A percentile compares a stretch with the other conserved stretches of the same genome.
phyloP scores from a whole-genome alignment of 73 alveolate species.

The Tetrahymena thermophila region DNA sequence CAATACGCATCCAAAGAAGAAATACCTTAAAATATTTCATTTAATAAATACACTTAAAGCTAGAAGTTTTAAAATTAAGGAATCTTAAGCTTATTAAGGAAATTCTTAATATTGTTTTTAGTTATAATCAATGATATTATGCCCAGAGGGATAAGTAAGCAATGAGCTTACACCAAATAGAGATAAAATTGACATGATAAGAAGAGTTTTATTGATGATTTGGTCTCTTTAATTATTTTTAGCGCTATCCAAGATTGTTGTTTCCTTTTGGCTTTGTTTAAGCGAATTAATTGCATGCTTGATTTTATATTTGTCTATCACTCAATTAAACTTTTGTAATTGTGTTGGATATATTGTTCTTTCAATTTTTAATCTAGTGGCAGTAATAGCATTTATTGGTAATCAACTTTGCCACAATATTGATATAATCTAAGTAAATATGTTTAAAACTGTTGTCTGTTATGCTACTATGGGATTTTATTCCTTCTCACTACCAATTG shows the following conservation, averaged over 20 bases:
- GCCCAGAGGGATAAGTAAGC: neutral
- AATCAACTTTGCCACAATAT: neutral
- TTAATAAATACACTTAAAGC: too few species aligned
- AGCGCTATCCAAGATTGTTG: neutral
- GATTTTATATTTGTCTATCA: neutral
- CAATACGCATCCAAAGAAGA: too few species aligned
- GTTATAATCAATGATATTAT: neutral
- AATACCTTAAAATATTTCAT: too few species aligned
- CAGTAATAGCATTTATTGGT: neutral
- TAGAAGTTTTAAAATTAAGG: too few species aligned
- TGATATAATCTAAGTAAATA: neutral
- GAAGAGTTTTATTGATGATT: neutral
- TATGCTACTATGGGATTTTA: neutral
- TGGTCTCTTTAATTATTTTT: neutral
- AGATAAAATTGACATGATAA: neutral
- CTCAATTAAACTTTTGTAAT: neutral
- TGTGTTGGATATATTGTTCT: neutral
- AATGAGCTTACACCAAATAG: neutral
- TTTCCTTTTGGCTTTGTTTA: neutral
- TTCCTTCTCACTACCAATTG: neutral
- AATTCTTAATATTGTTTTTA: too few species aligned
- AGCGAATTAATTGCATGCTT: neutral
- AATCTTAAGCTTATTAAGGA: too few species aligned
- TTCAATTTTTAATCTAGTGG: neutral
- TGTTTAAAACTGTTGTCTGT: neutral